These are phyloP conservation scores for Gryganskiella cystojenkinii DNA, from an alignment of 192 early-diverging fungal species.

Conservation along the genomic window DNA sequence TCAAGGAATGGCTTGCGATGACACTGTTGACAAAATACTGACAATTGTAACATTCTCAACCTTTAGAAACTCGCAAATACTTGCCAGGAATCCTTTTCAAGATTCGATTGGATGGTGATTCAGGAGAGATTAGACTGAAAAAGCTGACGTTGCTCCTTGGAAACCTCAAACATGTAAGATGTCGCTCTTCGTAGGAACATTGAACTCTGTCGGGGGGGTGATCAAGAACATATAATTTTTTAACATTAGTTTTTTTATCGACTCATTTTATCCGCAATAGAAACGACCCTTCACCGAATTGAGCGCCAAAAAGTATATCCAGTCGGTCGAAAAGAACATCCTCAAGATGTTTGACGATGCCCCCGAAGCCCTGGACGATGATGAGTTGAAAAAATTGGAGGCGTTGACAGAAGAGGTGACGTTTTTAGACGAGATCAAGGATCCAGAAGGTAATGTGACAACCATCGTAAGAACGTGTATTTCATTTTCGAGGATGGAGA, in stretches of 20 bases:
- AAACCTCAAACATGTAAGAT: constrained; percentile 56
- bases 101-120: constrained; percentile 59
- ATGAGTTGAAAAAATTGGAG: constrained; percentile 38
- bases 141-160: constrained; percentile 51
- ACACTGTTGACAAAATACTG: background rate
- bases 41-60: background rate
- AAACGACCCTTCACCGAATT: constrained; percentile 62
- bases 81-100: constrained; percentile 72
- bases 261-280: constrained; percentile 42
- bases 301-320: constrained; percentile 65
- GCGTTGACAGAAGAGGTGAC: constrained; percentile 43
- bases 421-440: constrained; percentile 42
- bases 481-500: background rate
- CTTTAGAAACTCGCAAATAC: constrained; percentile 65
- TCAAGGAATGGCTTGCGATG: background rate
- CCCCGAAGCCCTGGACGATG: constrained; percentile 50
- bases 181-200: too few species aligned
- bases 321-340: constrained; percentile 65
- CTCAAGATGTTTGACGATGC: constrained; percentile 64
- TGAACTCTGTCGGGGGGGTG: too few species aligned
- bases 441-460: constrained; percentile 22
- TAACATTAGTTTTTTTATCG: background rate
- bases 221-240: too few species aligned
- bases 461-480: too few species aligned
- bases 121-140: constrained; percentile 50